Percentiles rank a stretch among this genome's conserved stretches.
phyloP scores from a whole-genome alignment of 2,329 filamentous ascomycete genomes.

The Trichoderma gracile region DNA sequence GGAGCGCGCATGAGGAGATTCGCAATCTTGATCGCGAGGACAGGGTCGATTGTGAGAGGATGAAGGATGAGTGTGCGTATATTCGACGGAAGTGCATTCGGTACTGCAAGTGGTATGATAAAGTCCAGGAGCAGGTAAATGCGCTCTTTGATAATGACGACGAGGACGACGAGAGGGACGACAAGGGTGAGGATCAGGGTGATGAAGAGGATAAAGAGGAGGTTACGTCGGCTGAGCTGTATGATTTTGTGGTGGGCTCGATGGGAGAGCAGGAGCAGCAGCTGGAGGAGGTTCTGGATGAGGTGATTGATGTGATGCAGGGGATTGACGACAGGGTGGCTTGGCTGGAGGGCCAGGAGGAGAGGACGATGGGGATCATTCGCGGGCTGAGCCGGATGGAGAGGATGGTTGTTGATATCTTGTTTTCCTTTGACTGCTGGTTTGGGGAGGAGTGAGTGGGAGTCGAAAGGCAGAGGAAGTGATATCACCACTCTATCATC shows the following conservation, averaged over 20 bases:
- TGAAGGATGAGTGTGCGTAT: not conserved
- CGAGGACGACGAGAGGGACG: not conserved
- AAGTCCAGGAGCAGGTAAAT: not conserved
- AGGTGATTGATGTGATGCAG: not conserved
- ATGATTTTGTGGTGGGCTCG: not conserved
- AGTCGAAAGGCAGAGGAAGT: not conserved
- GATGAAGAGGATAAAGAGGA: not conserved
- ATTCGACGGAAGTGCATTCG: not conserved
- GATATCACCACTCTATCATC: no score
- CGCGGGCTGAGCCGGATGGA: not conserved
- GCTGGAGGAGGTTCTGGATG: not conserved
- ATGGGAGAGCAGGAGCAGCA: not conserved
- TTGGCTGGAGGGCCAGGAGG: not conserved
- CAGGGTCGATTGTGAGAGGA: not conserved
- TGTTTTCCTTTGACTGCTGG: not conserved
- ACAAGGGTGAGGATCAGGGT: not conserved
- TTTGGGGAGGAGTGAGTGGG: not conserved
- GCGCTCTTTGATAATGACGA: not conserved
- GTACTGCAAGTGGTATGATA: not conserved
- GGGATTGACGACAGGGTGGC: not conserved
- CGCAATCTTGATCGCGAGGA: no score
- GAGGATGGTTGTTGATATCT: not conserved
- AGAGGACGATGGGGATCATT: not conserved
- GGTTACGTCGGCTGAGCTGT: not conserved
- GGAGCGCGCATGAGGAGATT: no score